phyloP scores from a whole-genome alignment of 176 grass and related monocot genomes.

The Tillandsia fasciculata region DNA sequence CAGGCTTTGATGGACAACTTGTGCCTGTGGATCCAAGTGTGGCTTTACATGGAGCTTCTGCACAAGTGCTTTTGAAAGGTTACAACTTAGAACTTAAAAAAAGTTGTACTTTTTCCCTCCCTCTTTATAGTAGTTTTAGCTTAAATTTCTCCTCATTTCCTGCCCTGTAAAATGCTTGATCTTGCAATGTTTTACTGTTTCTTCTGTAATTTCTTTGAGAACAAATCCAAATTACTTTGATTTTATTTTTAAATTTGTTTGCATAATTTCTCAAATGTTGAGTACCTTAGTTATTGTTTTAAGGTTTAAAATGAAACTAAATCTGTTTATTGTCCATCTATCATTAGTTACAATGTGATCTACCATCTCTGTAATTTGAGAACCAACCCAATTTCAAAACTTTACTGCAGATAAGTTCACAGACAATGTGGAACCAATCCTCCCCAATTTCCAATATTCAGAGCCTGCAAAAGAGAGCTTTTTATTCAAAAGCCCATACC shows the following conservation, averaged over 20 bases:
- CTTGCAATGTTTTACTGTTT: background rate
- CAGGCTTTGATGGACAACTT: conserved; percentile 23
- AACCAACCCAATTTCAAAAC: too few species aligned
- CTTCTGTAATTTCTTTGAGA: background rate
- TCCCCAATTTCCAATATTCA: conserved; percentile 16
- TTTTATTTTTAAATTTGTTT: background rate
- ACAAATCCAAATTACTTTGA: background rate
- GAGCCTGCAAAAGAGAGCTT: conserved; percentile 64
- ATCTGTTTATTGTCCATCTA: background rate
- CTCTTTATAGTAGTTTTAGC: too few species aligned
- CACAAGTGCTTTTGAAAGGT: conserved; percentile 89
- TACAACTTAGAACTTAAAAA: background rate
- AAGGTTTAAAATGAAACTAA: background rate
- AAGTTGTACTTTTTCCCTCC: background rate
- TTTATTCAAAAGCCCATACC: conserved; percentile 50
- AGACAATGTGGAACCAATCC: conserved; percentile 34
- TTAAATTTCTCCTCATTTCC: background rate
- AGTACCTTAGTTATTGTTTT: too few species aligned
- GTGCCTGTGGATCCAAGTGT: conserved; percentile 20
- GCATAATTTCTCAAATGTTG: background rate
- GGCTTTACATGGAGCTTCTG: conserved; percentile 29
- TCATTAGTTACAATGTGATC: background rate
- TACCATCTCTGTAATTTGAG: background rate
- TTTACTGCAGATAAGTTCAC: conserved; percentile 79
- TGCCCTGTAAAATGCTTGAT: too few species aligned